Conservation (phyloP, 1,139 yeast species). For the Wickerhamomyces sp. region DNA sequence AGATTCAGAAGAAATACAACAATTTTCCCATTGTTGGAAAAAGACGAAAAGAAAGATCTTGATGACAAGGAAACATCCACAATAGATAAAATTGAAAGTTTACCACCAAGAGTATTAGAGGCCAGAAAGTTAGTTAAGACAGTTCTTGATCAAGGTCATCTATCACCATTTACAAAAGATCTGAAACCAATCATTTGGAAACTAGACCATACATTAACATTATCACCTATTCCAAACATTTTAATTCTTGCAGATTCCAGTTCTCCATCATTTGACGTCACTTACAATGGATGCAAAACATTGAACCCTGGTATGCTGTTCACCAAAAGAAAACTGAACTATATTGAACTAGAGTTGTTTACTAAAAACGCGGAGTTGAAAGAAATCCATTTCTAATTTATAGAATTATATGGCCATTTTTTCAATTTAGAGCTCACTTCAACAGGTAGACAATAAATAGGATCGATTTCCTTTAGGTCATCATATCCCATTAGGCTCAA, state of each 20-base stretch:
- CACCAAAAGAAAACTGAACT: constrained; percentile 48
- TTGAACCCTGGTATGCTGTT: constrained; percentile 65
- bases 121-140: constrained; percentile 78
- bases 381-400: constrained; percentile 38
- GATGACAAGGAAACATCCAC: constrained; percentile 19
- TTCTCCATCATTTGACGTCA: constrained; percentile 67
- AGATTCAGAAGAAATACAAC: constrained; percentile 70
- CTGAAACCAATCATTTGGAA: constrained; percentile 66
- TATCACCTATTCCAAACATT: constrained; percentile 78
- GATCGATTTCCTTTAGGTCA: constrained; percentile 61
- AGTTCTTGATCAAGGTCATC: constrained; percentile 77
- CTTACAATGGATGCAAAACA: constrained; percentile 80
- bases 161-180: constrained; percentile 70
- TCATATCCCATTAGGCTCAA: constrained; percentile 67
- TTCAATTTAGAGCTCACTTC: constrained; percentile 42
- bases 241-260: constrained; percentile 63
- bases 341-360: constrained; percentile 67
- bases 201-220: constrained; percentile 60
- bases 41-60: constrained; percentile 9
- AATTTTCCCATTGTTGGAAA: constrained; percentile 36
- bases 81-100: constrained; percentile 26
- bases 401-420: constrained; percentile 38
- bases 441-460: constrained; percentile 80
- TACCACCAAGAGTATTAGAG: constrained; percentile 43
- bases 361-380: constrained; percentile 45